A percentile compares a stretch with the other conserved stretches of the same genome.
phyloP scores from a whole-genome alignment of 179 eudicot genomes.

The Silene vulgaris region DNA sequence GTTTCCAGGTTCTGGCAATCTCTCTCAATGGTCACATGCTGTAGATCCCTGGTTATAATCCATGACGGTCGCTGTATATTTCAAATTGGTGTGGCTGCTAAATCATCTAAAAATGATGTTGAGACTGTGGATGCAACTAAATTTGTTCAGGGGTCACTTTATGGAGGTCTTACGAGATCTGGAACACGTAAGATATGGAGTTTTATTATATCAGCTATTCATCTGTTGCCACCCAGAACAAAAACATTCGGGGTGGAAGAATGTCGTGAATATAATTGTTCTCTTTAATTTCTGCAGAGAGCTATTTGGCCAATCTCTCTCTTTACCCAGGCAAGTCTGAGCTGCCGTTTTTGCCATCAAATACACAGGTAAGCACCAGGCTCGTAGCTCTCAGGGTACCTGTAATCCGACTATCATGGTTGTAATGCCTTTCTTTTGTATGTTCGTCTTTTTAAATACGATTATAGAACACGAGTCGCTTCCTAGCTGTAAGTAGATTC shows the following conservation, averaged over 20 bases:
- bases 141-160: constrained; percentile 64
- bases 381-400: not conserved
- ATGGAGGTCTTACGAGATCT: constrained; percentile 59
- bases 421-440: not conserved
- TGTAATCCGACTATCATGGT: not conserved
- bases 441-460: not conserved
- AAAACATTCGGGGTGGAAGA: not conserved
- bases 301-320: constrained; percentile 88
- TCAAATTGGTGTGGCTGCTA: constrained; percentile 76
- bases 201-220: not conserved
- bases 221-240: not conserved
- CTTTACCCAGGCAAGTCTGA: constrained; percentile 90
- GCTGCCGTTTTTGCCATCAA: constrained; percentile 77
- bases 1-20: constrained; percentile 81
- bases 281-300: constrained; percentile 49
- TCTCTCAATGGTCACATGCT: constrained; percentile 70
- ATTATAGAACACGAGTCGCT: not conserved
- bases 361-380: constrained; percentile 58
- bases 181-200: constrained; percentile 56
- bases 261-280: constrained; percentile 10
- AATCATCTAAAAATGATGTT: constrained; percentile 43
- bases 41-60: constrained; percentile 75
- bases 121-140: constrained; percentile 47
- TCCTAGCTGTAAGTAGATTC: not conserved
- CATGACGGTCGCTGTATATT: constrained; percentile 60